Evolutionary conservation across 2,329 filamentous ascomycete species (phyloP).

Genomic region (Xylaria sp.): DNA sequence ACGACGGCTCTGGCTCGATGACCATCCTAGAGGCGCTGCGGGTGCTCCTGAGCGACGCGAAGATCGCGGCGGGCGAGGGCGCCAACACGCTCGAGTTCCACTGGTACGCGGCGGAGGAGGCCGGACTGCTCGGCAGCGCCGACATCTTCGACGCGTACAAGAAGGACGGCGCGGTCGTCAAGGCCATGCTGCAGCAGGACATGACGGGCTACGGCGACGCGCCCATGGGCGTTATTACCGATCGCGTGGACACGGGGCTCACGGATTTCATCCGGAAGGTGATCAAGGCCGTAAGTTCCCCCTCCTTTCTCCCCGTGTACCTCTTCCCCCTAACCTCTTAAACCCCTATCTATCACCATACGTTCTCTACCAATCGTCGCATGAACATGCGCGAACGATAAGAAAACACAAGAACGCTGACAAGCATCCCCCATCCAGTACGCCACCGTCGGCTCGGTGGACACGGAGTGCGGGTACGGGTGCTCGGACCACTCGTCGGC

Average conservation of each 20-base stretch:
- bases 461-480: constrained; percentile 56
- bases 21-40: constrained; percentile 80
- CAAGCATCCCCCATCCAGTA: constrained; percentile 32
- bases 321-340: neutral
- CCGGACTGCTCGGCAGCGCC: constrained; percentile 75
- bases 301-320: neutral
- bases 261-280: constrained; percentile 44
- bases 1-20: constrained; percentile 76
- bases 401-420: neutral
- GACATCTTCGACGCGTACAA: constrained; percentile 46
- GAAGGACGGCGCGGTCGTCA: constrained; percentile 38
- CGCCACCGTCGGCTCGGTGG: constrained; percentile 44
- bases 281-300: constrained; percentile 33
- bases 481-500: constrained; percentile 73
- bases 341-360: neutral
- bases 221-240: constrained; percentile 44
- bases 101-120: constrained; percentile 85
- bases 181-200: constrained; percentile 49
- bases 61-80: constrained; percentile 63
- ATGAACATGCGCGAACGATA: neutral
- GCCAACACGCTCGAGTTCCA: constrained; percentile 82
- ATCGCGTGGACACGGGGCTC: constrained; percentile 42
- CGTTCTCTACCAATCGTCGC: too few species aligned
- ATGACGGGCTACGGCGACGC: constrained; percentile 45
- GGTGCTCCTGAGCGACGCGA: constrained; percentile 66